Conservation (phyloP, 306 rosid species). For the Castanea sativa region DNA sequence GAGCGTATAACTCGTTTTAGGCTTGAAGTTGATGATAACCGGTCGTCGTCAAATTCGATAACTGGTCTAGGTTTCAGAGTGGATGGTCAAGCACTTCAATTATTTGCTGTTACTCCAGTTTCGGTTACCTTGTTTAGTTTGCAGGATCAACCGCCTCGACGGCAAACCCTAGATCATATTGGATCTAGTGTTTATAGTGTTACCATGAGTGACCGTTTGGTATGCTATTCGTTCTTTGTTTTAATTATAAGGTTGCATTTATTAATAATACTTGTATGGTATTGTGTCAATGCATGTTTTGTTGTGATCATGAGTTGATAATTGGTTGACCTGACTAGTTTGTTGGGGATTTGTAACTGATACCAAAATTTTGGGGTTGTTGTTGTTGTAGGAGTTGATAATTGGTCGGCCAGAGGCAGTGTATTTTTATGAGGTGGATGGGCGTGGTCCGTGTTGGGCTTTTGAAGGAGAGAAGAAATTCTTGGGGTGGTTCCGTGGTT, state of each 20-base stretch:
- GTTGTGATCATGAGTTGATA: constrained; percentile 65
- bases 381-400: constrained; percentile 60
- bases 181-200: constrained; percentile 68
- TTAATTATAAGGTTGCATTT: constrained; percentile 3
- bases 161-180: constrained; percentile 96
- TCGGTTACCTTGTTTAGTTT: constrained; percentile 79
- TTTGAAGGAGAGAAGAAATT: constrained; percentile 96
- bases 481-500: constrained; percentile 97
- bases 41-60: constrained; percentile 26
- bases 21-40: constrained; percentile 74
- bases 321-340: constrained; percentile 55
- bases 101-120: constrained; percentile 82
- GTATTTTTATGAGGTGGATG: constrained; percentile 95
- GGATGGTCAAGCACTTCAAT: constrained; percentile 91
- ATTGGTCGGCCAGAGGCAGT: constrained; percentile 95
- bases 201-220: constrained; percentile 93
- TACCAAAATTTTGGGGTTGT: too few species aligned
- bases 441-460: constrained; percentile 99
- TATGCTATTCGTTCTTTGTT: constrained; percentile 36
- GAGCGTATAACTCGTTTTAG: constrained; percentile 89
- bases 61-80: constrained; percentile 92
- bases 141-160: constrained; percentile 74
- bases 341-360: too few species aligned
- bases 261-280: neutral
- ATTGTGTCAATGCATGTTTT: constrained; percentile 20